Evolutionary conservation across 2,329 filamentous ascomycete genomes (phyloP).

Genomic region (Neonectria neomacrospora): DNA sequence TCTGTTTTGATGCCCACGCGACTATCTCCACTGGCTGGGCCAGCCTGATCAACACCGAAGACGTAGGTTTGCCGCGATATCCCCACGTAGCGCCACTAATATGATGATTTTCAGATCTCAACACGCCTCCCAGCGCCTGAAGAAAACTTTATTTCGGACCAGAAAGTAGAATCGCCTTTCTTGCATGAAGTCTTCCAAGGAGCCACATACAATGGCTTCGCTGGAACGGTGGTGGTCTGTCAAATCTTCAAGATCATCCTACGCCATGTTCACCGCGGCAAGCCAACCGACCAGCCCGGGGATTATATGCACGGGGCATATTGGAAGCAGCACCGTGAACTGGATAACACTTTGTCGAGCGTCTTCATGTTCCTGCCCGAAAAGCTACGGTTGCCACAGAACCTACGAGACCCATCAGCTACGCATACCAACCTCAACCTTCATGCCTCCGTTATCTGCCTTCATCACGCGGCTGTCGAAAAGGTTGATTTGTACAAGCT

Average conservation of each 20-base stretch:
- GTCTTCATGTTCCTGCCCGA: conserved; percentile 83
- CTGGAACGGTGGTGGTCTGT: conserved; percentile 77
- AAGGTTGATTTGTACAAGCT: conserved; percentile 80
- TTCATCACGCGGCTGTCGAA: conserved; percentile 89
- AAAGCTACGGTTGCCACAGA: conserved; percentile 75
- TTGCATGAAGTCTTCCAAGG: conserved; percentile 73
- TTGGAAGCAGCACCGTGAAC: conserved; percentile 84
- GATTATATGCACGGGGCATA: conserved; percentile 81
- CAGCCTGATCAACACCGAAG: conserved; percentile 78
- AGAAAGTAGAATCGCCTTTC: conserved; percentile 69
- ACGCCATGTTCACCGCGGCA: conserved; percentile 79
- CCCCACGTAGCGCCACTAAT: background rate
- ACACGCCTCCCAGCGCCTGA: conserved; percentile 86
- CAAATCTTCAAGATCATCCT: conserved; percentile 85
- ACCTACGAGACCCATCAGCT: conserved; percentile 75
- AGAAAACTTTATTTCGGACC: conserved; percentile 76
- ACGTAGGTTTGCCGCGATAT: conserved; percentile 56
- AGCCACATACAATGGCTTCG: conserved; percentile 75
- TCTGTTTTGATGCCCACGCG: conserved; percentile 84
- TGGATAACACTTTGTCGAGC: conserved; percentile 84
- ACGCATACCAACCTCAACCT: conserved; percentile 90
- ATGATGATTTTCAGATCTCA: conserved; percentile 63
- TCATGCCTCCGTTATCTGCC: conserved; percentile 86
- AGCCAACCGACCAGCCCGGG: conserved; percentile 75
- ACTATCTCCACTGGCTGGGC: conserved; percentile 94